Percentiles rank a stretch among this genome's conserved stretches.
Evolutionary conservation across 768 basidiomycete genomes (phyloP).

Genomic region (Hygrocybe punicea): DNA sequence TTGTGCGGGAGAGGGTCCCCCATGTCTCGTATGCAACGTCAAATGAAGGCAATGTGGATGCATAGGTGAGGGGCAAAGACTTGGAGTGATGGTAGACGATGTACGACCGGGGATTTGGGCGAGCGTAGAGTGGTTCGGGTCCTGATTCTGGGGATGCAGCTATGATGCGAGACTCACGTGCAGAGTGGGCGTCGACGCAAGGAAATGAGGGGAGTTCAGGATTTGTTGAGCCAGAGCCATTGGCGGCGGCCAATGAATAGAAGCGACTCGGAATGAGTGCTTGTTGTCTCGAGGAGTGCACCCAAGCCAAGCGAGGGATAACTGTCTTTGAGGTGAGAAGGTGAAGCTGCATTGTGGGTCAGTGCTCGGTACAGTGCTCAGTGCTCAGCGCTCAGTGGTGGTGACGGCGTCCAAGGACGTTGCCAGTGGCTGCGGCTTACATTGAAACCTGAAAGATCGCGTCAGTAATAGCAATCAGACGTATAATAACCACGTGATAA

Average conservation of each 20-base stretch:
- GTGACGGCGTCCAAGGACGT: no score
- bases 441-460: no score
- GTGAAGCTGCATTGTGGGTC: no score
- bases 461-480: no score
- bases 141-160: constrained; percentile 45
- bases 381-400: no score
- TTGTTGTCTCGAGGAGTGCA: neutral
- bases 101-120: constrained; percentile 75
- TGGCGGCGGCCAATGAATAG: neutral
- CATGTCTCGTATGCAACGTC: constrained; percentile 97
- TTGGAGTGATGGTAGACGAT: constrained; percentile 56
- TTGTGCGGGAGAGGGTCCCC: constrained; percentile 76
- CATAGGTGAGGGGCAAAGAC: constrained; percentile 64
- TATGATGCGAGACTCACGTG: constrained; percentile 51
- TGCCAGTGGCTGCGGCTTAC: no score
- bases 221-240: neutral
- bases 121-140: constrained; percentile 79
- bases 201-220: constrained; percentile 47
- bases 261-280: neutral
- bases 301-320: no score
- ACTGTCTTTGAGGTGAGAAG: no score
- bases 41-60: constrained; percentile 58
- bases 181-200: constrained; percentile 80
- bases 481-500: no score
- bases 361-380: no score